Percentiles rank a stretch among this genome's conserved stretches.
These are phyloP conservation scores for Termitomyces sp. DNA, from an alignment of 768 basidiomycete genomes.

Conservation along the genomic window DNA sequence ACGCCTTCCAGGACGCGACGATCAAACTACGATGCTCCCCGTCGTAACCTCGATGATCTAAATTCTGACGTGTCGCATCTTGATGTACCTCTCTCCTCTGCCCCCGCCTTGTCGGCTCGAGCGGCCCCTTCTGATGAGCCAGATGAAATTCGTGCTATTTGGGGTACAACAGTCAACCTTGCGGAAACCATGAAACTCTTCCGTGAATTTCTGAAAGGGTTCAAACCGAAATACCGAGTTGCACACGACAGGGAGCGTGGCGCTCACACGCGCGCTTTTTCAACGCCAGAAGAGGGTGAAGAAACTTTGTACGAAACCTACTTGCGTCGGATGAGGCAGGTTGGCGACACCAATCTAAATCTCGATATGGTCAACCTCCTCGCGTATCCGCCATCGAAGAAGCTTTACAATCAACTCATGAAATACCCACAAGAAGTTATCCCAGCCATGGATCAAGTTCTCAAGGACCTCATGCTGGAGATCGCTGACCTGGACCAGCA, in stretches of 20 bases:
- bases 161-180: conserved; percentile 96
- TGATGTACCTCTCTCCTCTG: conserved; percentile 53
- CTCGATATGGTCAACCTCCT: conserved; percentile 83
- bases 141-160: conserved; percentile 87
- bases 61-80: conserved; percentile 57
- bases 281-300: conserved; percentile 64
- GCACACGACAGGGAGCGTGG: conserved; percentile 64
- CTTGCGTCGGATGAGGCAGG: conserved; percentile 80
- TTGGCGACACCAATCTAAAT: conserved; percentile 91
- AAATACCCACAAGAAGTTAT: conserved; percentile 98
- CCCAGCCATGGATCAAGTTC: conserved; percentile 93
- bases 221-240: conserved; percentile 87
- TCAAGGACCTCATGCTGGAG: conserved; percentile 91
- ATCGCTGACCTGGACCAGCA: conserved; percentile 77
- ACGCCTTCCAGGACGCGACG: conserved; percentile 41
- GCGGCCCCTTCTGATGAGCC: conserved; percentile 63
- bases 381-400: conserved; percentile 80
- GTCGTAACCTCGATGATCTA: conserved; percentile 35
- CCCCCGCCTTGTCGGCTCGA: conserved; percentile 51
- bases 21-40: conserved; percentile 17
- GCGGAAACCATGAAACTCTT: conserved; percentile 89
- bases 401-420: conserved; percentile 76
- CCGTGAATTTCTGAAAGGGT: conserved; percentile 82
- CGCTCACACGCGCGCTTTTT: conserved; percentile 40
- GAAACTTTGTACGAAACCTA: conserved; percentile 73